Conservation (phyloP, 176 grass and related monocot genomes). For the Aegilops speltoides region DNA sequence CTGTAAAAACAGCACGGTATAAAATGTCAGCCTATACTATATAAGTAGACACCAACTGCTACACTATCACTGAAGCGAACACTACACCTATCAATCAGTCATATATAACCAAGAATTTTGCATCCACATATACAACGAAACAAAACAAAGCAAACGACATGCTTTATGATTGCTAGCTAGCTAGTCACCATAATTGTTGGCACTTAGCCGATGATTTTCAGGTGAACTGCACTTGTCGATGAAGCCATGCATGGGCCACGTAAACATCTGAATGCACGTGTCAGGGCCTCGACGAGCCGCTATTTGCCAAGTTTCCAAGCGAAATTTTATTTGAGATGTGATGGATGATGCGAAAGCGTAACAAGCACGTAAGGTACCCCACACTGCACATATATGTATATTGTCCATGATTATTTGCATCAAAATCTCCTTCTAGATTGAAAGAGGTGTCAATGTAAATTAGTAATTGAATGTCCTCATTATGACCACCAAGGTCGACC, state of each 20-base stretch:
- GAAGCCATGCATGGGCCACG: constrained; percentile 9
- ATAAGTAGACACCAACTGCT: neutral
- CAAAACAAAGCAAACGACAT: neutral
- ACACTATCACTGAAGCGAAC: neutral
- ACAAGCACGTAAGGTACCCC: neutral
- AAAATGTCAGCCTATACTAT: too few species aligned
- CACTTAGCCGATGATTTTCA: neutral
- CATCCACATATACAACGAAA: neutral
- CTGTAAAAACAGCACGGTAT: too few species aligned
- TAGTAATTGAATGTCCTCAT: too few species aligned
- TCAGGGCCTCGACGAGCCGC: neutral
- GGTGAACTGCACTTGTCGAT: neutral
- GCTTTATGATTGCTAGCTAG: neutral
- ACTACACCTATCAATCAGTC: neutral
- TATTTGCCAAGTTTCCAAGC: neutral
- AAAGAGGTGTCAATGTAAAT: neutral
- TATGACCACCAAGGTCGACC: too few species aligned
- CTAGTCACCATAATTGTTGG: neutral
- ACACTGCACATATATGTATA: neutral
- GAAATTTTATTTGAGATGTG: neutral
- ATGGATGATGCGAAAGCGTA: neutral
- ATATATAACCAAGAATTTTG: neutral
- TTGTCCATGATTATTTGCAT: neutral
- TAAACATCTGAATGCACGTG: neutral
- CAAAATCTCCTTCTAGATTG: neutral